phyloP scores from a whole-genome alignment of 768 basidiomycete species.

The Mycena floridula region DNA sequence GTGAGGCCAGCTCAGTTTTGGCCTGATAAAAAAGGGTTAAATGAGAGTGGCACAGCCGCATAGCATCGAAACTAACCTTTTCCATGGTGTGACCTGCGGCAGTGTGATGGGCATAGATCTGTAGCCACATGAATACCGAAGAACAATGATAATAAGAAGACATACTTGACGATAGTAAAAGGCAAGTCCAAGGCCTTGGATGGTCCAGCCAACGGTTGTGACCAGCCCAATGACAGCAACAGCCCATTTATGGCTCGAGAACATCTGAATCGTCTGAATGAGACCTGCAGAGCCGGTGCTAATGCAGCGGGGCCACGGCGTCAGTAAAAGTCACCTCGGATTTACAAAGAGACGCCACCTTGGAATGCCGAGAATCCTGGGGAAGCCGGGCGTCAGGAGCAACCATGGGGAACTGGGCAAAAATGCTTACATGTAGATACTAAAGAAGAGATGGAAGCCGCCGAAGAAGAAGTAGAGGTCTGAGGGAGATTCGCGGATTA shows the following conservation, averaged over 20 bases:
- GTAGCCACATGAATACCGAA: slow-evolving; percentile 8
- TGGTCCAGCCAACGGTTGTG: slow-evolving; percentile 79
- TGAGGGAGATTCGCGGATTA: slow-evolving; percentile 28
- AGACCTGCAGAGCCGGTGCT: slow-evolving; percentile 94
- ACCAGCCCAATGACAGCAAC: slow-evolving; percentile 79
- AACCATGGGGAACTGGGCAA: slow-evolving; percentile 18
- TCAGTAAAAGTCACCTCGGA: slow-evolving; percentile 22
- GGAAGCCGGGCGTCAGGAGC: slow-evolving; percentile 16
- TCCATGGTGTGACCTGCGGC: slow-evolving; percentile 85
- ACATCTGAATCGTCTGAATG: slow-evolving; percentile 87
- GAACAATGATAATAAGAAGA: slow-evolving; percentile 10
- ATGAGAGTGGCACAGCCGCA: slow-evolving; percentile 5
- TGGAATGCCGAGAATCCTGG: slow-evolving; percentile 91
- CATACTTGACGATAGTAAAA: slow-evolving; percentile 75
- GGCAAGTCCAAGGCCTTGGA: slow-evolving; percentile 80
- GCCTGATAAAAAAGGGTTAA: slow-evolving; percentile 42
- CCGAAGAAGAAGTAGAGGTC: slow-evolving; percentile 97
- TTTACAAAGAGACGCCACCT: slow-evolving; percentile 29
- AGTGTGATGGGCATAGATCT: slow-evolving; percentile 77
- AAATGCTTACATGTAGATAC: slow-evolving; percentile 76
- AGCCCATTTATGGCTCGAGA: slow-evolving; percentile 59
- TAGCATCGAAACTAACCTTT: slow-evolving; percentile 45
- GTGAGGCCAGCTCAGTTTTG: slow-evolving; percentile 73
- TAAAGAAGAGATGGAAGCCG: slow-evolving; percentile 92
- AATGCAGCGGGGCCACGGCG: slow-evolving; percentile 11